Base-by-base conservation (phyloP, 2,329 filamentous ascomycete species). In the Fusarium pseudocircinatum region DNA sequence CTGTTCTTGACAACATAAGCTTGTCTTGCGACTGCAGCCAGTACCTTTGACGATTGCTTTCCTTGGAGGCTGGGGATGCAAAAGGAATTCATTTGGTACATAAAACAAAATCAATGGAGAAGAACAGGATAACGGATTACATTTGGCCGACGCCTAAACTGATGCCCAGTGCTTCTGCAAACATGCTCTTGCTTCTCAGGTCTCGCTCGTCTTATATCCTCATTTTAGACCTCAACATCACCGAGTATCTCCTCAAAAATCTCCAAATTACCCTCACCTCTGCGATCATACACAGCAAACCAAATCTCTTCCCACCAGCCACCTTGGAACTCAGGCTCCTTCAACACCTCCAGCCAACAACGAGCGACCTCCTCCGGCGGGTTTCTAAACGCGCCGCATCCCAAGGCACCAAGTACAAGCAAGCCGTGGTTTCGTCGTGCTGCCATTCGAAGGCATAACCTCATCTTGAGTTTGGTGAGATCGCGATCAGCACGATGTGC, bases 311-410 rank as follows among this genome's bases (percentile, higher is more conserved):
- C 79, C 88, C 90, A 93, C 89, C 91, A 92, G 0, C 89, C 88
- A 4, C 89, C 89, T 43, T 80, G 75, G 72, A 92, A 93, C 81
- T 94, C 91, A 1, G 69, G 42, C 77, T 93, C 90, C 36, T 77
- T 64, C 61, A 93, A 81, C 39, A 93, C 90, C 75, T 90, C 87
- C 34, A 83, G 78, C 86, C 91, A 94, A 73, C 90, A 91, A 39
- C 82, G 67, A 5, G 89, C 91, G n/a, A 94, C 88, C 69, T 90
- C 89, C 37, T 83, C 80, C 0, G 85, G 84, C 14, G 92, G 92
- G 78, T 93, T 92, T 1, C 74, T 75, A 78, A 92, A 93, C 1
- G 87, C 90, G 7, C 92, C 92, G 74, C 92, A 94, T 0, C 92
- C 92, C 56, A 94, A 78, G 0, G 92, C 91, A 0, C 92, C 92